Base-by-base conservation (phyloP, 352 stramenopile genomes). In the Globisporangium polare region DNA sequence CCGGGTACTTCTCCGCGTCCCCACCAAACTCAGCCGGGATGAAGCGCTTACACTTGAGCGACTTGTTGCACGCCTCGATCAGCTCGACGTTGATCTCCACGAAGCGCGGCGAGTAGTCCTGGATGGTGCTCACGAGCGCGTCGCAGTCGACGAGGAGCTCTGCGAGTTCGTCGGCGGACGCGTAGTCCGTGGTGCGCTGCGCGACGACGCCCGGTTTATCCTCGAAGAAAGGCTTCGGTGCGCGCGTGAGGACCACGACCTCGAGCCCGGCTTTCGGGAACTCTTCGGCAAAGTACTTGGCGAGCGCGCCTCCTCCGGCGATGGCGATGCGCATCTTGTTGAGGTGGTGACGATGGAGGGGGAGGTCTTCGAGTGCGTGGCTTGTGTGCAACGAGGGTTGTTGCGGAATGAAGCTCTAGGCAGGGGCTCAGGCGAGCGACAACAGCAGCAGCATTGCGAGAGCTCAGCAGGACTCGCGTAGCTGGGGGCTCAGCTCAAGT, bases 31-130 rank as follows among this genome's bases (percentile, higher is more conserved):
- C 71, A 15, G 69, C 58, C 18, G 74, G 69, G 54, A 83, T 76
- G 59, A 79, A 83, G 51, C 74, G 71, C 66, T 78, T 75, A 62
- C 74, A 82, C 24, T 71, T 79, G 45, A 62, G 42, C 18, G 68
- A 62, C 22, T 64, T 47, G 49, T 74, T 75, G 61, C 66, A 77
- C 0, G 71, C 69, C 27, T 83, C 66, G 17, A 82, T 33, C 2
- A 80, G 51, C 2, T 31, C 42, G 6, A 74, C 7, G 42, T 79
- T 66, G 20, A 66, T 6, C 1, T 73, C 62, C 0, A 49, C 62
- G 35, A 60, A 68, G 0, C 43, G 9, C 31, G 54, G 17, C 2
- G 58, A 42, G n/a, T 50, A n/a, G 50, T 75, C 63, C 15, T 39
- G 47, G 45, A 74, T 66, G 18, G 60, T 64, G 57, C 68, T 68